Conservation (phyloP, 2,329 filamentous ascomycete genomes). For the Calonectria pseudoturangicola region DNA sequence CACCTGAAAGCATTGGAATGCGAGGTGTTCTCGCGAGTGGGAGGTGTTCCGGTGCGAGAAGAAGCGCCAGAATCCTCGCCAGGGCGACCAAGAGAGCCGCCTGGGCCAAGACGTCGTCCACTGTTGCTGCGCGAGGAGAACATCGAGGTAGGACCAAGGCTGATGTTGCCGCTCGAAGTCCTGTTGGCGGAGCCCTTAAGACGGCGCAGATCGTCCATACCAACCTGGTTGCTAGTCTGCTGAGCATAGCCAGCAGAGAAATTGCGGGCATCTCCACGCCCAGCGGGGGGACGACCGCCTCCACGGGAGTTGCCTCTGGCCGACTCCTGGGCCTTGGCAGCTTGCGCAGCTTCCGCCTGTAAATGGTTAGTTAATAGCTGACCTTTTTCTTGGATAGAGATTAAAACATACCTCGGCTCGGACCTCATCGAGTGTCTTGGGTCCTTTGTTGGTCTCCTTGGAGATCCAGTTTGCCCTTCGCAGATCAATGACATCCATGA, state of each 20-base stretch:
- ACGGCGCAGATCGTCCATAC: constrained; percentile 92
- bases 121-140: constrained; percentile 94
- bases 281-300: constrained; percentile 81
- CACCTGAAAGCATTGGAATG: constrained; percentile 97
- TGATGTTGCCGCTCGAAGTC: constrained; percentile 76
- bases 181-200: constrained; percentile 80
- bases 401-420: constrained; percentile 80
- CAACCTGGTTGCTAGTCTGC: constrained; percentile 88
- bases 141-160: constrained; percentile 89
- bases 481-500: constrained; percentile 94
- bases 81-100: constrained; percentile 81
- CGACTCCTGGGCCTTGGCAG: constrained; percentile 86
- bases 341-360: constrained; percentile 82
- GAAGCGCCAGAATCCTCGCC: constrained; percentile 91
- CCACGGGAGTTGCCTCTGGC: constrained; percentile 79
- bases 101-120: constrained; percentile 86
- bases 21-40: constrained; percentile 75
- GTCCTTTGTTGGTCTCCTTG: constrained; percentile 94
- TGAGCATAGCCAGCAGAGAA: constrained; percentile 85
- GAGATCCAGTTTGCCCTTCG: constrained; percentile 86
- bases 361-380: constrained; percentile 50
- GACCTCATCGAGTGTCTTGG: constrained; percentile 96
- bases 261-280: constrained; percentile 90
- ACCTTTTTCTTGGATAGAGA: neutral
- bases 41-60: constrained; percentile 92